Conservation (phyloP, 1,139 yeast genomes). For the Protomyces macrosporus region DNA sequence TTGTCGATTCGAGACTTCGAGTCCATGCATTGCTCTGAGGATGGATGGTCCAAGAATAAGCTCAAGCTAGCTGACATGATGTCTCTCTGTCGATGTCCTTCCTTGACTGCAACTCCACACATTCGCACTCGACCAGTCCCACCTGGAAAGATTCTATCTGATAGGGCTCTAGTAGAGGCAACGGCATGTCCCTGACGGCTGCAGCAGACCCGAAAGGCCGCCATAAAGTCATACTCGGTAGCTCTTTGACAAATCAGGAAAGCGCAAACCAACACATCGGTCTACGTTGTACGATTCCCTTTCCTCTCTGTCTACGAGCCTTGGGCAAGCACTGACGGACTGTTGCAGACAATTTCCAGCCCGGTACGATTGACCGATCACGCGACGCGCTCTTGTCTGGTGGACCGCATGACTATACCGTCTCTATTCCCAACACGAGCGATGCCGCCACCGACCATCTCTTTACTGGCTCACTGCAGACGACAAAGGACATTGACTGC, state of each 20-base stretch:
- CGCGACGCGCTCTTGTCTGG: conserved; percentile 1
- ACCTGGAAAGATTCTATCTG: too few species aligned
- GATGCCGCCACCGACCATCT: conserved; percentile 1
- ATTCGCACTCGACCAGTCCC: too few species aligned
- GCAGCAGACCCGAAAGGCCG: not conserved
- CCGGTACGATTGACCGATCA: conserved; percentile 13
- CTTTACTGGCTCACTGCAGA: conserved; percentile 30
- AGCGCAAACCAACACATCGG: not conserved
- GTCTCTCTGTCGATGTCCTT: too few species aligned
- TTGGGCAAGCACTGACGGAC: not conserved
- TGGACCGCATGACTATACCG: conserved; percentile 3
- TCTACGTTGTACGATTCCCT: not conserved
- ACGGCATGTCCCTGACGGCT: not conserved
- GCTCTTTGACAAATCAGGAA: not conserved
- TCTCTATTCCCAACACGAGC: conserved; percentile 1
- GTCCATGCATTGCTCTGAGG: too few species aligned
- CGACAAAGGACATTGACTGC: conserved; percentile 31
- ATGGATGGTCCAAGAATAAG: too few species aligned
- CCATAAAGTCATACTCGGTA: not conserved
- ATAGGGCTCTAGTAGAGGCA: not conserved
- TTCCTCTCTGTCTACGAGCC: not conserved
- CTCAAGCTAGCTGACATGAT: too few species aligned
- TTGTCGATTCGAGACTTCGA: too few species aligned
- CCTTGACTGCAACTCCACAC: too few species aligned
- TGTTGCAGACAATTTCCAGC: conserved; percentile 9